Conservation (phyloP, 805 yeast genomes). For the Grigorovia yakushimaensis region DNA sequence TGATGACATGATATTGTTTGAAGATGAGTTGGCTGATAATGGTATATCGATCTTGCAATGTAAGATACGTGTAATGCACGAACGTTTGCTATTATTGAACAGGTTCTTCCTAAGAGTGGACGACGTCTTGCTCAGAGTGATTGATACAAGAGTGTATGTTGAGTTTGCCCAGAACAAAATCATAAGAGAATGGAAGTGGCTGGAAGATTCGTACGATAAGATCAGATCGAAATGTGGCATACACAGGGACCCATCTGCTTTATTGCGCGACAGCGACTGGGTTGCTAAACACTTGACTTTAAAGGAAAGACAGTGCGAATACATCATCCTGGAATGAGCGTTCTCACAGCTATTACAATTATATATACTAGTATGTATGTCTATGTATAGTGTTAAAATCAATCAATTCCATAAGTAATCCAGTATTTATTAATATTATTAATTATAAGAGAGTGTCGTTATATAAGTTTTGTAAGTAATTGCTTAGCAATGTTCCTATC, state of each 20-base stretch:
- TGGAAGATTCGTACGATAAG: constrained; percentile 56
- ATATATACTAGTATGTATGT: constrained; percentile 1
- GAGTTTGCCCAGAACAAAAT: constrained; percentile 50
- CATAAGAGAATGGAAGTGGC: constrained; percentile 68
- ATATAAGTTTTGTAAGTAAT: constrained; percentile 12
- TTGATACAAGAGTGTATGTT: constrained; percentile 77
- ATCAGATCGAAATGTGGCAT: constrained; percentile 34
- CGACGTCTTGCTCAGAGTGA: constrained; percentile 70
- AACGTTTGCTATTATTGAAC: constrained; percentile 60
- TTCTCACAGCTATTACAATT: neutral
- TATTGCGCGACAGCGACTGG: constrained; percentile 80
- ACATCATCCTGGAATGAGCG: too few species aligned
- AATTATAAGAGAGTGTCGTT: too few species aligned
- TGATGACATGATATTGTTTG: constrained; percentile 82
- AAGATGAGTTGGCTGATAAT: constrained; percentile 94
- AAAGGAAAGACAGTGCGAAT: constrained; percentile 30
- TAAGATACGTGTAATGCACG: constrained; percentile 83
- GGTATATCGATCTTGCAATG: constrained; percentile 74
- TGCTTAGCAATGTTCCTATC: constrained; percentile 34
- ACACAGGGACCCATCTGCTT: constrained; percentile 54
- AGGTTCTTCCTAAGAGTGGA: constrained; percentile 84
- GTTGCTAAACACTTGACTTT: constrained; percentile 54
- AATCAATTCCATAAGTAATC: too few species aligned
- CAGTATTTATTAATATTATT: too few species aligned
- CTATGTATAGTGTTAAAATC: neutral